Evolutionary conservation across 163 green algal genomes (phyloP).

Genomic region (Chlorella variabilis): DNA sequence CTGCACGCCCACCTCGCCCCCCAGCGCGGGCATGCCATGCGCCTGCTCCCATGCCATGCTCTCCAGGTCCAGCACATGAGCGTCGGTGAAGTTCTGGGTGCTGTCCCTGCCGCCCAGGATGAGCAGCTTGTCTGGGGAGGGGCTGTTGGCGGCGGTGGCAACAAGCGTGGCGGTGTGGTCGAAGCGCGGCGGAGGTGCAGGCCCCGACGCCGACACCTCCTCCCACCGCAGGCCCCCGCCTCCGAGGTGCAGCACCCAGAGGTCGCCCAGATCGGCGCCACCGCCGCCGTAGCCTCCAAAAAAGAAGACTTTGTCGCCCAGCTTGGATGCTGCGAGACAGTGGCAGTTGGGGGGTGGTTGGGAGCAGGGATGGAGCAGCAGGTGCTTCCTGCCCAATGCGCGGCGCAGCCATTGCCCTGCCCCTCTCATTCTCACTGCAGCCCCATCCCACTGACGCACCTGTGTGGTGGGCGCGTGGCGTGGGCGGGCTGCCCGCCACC

Average conservation of each 20-base stretch:
- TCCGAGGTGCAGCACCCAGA: conserved; percentile 75
- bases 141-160: conserved; percentile 73
- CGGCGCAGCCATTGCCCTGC: too few species aligned
- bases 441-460: too few species aligned
- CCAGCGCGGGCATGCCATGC: conserved; percentile 35
- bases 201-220: conserved; percentile 8
- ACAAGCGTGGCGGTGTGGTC: conserved; percentile 79
- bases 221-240: conserved; percentile 32
- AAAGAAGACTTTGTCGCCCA: conserved; percentile 71
- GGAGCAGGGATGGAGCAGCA: too few species aligned
- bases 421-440: too few species aligned
- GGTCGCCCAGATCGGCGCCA: conserved; percentile 78
- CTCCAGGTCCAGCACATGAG: conserved; percentile 78
- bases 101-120: conserved; percentile 85
- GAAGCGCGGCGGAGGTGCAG: conserved; percentile 72
- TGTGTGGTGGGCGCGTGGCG: conserved; percentile 79
- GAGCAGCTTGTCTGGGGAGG: conserved; percentile 75
- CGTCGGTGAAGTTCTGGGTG: conserved; percentile 75
- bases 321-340: conserved; percentile 59
- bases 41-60: conserved; percentile 70
- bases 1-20: conserved; percentile 12
- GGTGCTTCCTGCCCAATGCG: too few species aligned
- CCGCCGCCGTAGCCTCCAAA: conserved; percentile 84
- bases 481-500: conserved; percentile 56
- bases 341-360: neutral